These are phyloP conservation scores for Cercospora citrullina DNA, from an alignment of 2,329 filamentous ascomycete species.

Conservation along the genomic window DNA sequence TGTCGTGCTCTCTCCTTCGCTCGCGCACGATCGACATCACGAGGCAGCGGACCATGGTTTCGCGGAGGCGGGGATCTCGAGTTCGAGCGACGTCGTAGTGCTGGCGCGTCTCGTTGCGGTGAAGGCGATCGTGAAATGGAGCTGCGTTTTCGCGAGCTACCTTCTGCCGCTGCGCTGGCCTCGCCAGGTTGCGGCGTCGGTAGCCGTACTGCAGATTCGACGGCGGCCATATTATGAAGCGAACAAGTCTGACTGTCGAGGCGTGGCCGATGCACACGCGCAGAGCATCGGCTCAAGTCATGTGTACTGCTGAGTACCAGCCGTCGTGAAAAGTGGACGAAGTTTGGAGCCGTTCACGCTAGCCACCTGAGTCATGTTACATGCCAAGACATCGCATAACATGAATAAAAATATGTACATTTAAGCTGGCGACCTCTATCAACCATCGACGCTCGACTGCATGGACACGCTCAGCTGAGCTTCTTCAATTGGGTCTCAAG, in stretches of 20 bases:
- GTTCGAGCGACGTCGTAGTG: slow-evolving; percentile 34
- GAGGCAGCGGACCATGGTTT: slow-evolving; percentile 45
- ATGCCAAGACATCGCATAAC: background rate
- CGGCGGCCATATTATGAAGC: slow-evolving; percentile 16
- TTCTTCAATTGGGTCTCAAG: slow-evolving; percentile 28
- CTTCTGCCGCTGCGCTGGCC: slow-evolving; percentile 21
- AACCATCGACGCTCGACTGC: background rate
- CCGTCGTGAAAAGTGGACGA: slow-evolving; percentile 1
- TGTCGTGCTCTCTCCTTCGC: slow-evolving; percentile 56
- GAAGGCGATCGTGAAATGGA: slow-evolving; percentile 39
- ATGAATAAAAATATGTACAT: background rate
- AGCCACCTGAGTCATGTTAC: background rate
- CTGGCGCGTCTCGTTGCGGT: slow-evolving; percentile 38
- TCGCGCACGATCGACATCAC: slow-evolving; percentile 52
- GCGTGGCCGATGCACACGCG: background rate
- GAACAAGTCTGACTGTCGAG: background rate
- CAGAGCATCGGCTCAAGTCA: background rate
- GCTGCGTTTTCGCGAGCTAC: slow-evolving; percentile 35
- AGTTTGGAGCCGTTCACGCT: background rate
- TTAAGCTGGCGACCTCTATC: background rate
- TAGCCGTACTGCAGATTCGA: slow-evolving; percentile 35
- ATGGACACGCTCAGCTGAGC: slow-evolving; percentile 11
- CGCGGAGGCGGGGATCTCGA: slow-evolving; percentile 36
- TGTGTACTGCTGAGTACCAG: background rate
- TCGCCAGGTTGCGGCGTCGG: slow-evolving; percentile 33